A percentile compares a stretch with the other conserved stretches of the same genome.
Conservation (phyloP, 306 rosid genomes). For the Trifolium subterraneum region DNA sequence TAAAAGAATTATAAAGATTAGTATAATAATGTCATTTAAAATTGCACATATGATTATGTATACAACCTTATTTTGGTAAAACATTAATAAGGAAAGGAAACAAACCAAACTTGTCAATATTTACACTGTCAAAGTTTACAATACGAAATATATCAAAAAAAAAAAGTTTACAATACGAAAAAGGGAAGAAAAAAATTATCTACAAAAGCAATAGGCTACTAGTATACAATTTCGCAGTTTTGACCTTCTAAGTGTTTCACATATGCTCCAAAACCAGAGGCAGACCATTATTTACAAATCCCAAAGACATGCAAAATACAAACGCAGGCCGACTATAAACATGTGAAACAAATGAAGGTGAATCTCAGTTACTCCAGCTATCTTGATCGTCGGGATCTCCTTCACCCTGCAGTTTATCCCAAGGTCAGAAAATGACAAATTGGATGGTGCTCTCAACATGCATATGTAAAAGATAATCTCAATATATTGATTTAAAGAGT, state of each 20-base stretch:
- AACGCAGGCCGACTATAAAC: constrained; percentile 3
- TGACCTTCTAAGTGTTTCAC: constrained; percentile 6
- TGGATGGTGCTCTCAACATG: neutral
- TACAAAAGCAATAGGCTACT: constrained; percentile 27
- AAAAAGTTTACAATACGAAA: neutral
- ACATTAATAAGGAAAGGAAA: constrained; percentile 26
- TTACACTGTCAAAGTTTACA: constrained; percentile 14
- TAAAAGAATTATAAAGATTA: neutral
- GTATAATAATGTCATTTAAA: neutral
- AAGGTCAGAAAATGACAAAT: constrained; percentile 40
- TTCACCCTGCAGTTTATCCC: constrained; percentile 66
- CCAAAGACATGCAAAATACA: constrained; percentile 35
- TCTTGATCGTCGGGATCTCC: constrained; percentile 64
- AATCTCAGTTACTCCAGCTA: constrained; percentile 78
- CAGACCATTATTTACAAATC: constrained; percentile 34
- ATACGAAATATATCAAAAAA: too few relatives aligned
- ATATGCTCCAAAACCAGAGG: constrained; percentile 35
- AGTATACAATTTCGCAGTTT: constrained; percentile 32
- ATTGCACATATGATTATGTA: neutral
- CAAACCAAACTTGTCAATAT: constrained; percentile 29
- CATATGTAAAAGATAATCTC: constrained; percentile 18
- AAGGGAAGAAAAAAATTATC: neutral
- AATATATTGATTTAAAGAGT: constrained; percentile 28
- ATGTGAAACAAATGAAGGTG: constrained; percentile 5
- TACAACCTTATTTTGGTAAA: constrained; percentile 10